Evolutionary conservation across 768 basidiomycete genomes (phyloP).

Genomic region (Dentipellis fragilis): DNA sequence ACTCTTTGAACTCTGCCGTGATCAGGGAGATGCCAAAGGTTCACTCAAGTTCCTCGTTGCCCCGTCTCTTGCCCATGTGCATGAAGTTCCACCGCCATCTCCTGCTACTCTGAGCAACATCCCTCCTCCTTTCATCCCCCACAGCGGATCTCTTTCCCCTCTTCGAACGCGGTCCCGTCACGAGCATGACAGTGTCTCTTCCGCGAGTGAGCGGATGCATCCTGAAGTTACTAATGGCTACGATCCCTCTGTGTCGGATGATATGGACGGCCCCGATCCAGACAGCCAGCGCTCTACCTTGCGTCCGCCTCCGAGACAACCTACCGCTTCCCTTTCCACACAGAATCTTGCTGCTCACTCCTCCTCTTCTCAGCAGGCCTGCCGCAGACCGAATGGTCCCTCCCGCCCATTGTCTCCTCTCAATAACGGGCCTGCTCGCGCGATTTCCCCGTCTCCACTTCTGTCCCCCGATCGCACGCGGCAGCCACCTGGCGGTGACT

Average conservation of each 20-base stretch:
- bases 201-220: conserved; percentile 48
- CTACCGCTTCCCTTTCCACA: conserved; percentile 28
- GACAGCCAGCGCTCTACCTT: conserved; percentile 32
- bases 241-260: conserved; percentile 50
- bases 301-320: conserved; percentile 28
- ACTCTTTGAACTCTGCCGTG: conserved; percentile 61
- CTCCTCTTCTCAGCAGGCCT: background rate
- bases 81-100: conserved; percentile 23
- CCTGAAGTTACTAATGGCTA: conserved; percentile 51
- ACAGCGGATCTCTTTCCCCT: conserved; percentile 31
- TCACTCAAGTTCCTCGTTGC: conserved; percentile 80
- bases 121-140: conserved; percentile 32
- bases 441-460: conserved; percentile 9
- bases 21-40: conserved; percentile 67
- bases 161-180: conserved; percentile 46
- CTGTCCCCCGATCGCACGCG: conserved; percentile 11
- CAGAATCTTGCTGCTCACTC: conserved; percentile 16
- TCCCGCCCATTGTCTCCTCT: background rate
- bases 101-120: conserved; percentile 36
- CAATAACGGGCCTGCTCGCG: background rate
- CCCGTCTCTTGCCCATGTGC: conserved; percentile 50
- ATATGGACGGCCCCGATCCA: conserved; percentile 50
- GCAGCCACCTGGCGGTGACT: conserved; percentile 8
- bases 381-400: conserved; percentile 7
- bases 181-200: conserved; percentile 63